phyloP scores from a whole-genome alignment of 306 rosid genomes.

The Corylus heterophylla region DNA sequence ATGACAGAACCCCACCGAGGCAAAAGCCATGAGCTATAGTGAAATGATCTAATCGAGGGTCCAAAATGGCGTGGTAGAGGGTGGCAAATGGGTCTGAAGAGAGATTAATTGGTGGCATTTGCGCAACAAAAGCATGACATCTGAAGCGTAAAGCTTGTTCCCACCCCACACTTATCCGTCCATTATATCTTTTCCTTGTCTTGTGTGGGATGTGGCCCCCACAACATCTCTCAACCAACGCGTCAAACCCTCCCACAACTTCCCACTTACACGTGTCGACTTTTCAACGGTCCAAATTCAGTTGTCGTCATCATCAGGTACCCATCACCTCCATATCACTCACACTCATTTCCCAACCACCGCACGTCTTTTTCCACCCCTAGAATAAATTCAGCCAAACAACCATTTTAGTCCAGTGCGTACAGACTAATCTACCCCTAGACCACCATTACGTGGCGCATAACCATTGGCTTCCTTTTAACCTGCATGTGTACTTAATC shows the following conservation, averaged over 20 bases:
- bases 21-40: neutral
- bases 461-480: neutral
- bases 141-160: constrained; percentile 44
- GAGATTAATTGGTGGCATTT: constrained; percentile 31
- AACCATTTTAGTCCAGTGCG: neutral
- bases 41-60: neutral
- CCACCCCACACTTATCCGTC: constrained; percentile 48
- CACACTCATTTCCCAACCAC: constrained; percentile 23
- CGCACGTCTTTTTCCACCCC: constrained; percentile 6
- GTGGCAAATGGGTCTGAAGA: constrained; percentile 30
- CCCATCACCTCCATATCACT: constrained; percentile 33
- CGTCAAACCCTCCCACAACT: constrained; percentile 22
- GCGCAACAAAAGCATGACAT: constrained; percentile 45
- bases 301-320: constrained; percentile 56
- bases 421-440: constrained; percentile 25
- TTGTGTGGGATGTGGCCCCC: constrained; percentile 32
- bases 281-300: constrained; percentile 41
- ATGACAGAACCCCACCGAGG: neutral
- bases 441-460: neutral
- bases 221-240: constrained; percentile 36
- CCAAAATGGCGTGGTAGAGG: neutral
- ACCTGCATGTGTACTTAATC: neutral
- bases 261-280: constrained; percentile 6
- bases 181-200: neutral
- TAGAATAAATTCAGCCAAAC: neutral